A percentile compares a stretch with the other conserved stretches of the same genome.
phyloP scores from a whole-genome alignment of 441 rosid genomes.

The Corymbia calophylla region DNA sequence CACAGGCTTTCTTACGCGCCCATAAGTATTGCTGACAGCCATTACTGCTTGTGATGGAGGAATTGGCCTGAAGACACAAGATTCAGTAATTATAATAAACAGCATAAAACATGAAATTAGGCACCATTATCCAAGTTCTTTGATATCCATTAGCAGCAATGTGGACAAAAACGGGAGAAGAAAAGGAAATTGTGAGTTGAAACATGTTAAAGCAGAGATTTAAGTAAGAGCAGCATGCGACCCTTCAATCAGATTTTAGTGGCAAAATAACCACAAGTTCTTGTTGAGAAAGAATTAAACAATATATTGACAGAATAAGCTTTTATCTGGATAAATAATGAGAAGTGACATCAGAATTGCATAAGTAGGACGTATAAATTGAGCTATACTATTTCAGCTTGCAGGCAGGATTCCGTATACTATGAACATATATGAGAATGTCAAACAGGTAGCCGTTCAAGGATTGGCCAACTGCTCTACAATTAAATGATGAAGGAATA shows the following conservation, averaged over 20 bases:
- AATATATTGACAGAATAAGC: neutral
- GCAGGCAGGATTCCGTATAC: neutral
- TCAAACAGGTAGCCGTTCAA: neutral
- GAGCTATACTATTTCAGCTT: neutral
- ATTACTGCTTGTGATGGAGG: conserved; percentile 97
- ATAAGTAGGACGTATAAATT: neutral
- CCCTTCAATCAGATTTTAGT: neutral
- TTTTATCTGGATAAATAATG: neutral
- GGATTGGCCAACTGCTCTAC: neutral
- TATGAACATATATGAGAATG: neutral
- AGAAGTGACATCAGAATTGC: neutral
- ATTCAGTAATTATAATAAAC: neutral
- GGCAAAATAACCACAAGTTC: neutral
- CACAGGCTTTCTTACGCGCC: conserved; percentile 92
- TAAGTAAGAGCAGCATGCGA: neutral
- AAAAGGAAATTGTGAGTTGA: neutral
- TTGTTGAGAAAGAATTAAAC: neutral
- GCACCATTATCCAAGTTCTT: neutral
- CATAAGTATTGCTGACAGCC: conserved; percentile 93
- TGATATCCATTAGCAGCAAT: neutral
- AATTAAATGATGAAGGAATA: neutral
- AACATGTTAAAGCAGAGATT: neutral
- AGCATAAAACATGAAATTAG: neutral
- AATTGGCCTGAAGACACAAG: conserved; percentile 60
- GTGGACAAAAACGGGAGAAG: neutral